Base-by-base conservation (phyloP, 2,329 filamentous ascomycete genomes). In the Diaporthe caulivora region DNA sequence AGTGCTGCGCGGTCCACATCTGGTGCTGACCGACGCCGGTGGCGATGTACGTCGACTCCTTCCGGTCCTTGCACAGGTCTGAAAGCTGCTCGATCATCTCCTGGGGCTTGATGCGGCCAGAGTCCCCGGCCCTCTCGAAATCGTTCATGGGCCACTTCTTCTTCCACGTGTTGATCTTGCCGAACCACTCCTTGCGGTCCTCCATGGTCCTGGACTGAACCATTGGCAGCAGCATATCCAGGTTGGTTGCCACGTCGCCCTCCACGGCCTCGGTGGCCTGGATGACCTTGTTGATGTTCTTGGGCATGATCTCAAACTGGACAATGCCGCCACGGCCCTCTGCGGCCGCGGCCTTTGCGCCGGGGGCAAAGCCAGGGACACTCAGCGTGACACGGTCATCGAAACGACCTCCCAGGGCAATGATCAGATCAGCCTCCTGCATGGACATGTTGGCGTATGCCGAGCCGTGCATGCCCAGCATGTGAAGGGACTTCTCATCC, bases 201-300 rank as follows among this genome's bases (percentile, higher is more conserved):
- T 82, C 82, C 84, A 91, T 90, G 1, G 89, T 83, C 76, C 90
- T 90, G 31, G 86, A 77, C 70, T 94, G 84, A 29, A 98, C 84
- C 70, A 91, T 87, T 15, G 96, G 95, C 47, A 98, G 80, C 68
- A 98, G 91, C 40, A 90, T 85, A 68, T 87, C 87, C 44, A 98
- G 87, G 83, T 97, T 98, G 24, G 92, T 86, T 3, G 92, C 92
- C 40, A 98, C 94, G 80, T 98, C 96, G 74, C 97, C 97, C 85
- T 98, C 96, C 24, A 98, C 92, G 58, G 97, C 96, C 85, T 98
- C 95, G 54, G 94, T 98, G 10, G 96, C 95, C 85, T 98, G 95
- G 18, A 99, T 93, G 54, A 98, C 95, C 90, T 98, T 99, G 91
- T 98, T 98, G 86, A 98, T 98, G 87, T 99, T 98, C 92, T 99